Base-by-base conservation (phyloP, 331 rosid genomes). In the Telfairia occidentalis region DNA sequence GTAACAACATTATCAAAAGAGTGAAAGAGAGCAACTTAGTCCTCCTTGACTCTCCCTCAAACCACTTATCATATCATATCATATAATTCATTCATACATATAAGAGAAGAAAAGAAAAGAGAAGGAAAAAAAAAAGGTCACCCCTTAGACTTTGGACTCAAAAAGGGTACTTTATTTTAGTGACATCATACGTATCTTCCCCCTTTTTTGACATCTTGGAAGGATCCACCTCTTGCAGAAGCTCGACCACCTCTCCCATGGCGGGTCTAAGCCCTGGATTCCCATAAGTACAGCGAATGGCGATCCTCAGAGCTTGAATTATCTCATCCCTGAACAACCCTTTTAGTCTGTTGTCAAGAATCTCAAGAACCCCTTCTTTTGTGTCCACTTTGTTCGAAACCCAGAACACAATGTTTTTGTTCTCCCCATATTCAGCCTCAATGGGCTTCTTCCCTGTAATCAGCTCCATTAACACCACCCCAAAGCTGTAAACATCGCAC, bases 401-500 rank as follows among this genome's bases (percentile, higher is more conserved):
- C 99, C 99, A 95, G 73, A 80, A 83, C 1, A 86, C 89, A 52
- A 95, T 90, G 73, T 87, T 92, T 87, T 87, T 90, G 88, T 89
- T 85, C 45, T 95, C 99, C 13, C 97, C 99, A 81, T 90, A 92
- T 75, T 89, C 96, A 53, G 91, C 74, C 79, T 90, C 97, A 34
- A 92, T 85, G 0, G 97, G 92, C 82, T 85, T 95, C 84, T 85
- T 95, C 65, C 99, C 99, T 1, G 99, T 92, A 73, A 95, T 83
- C 65, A 95, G 82, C 70, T 95, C 99, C 99, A 90, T 88, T 45
- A 95, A 71, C 42, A 95, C 89, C 78, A 95, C 99, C 34, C 99
- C 97, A 71, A 86, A 95, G 63, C 99, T 95, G 80, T 95, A 95
- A 11, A 95, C 97, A 72, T 95, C 99, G 63, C 99, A 86, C 83